Conservation (phyloP, 2,329 filamentous ascomycete genomes). For the Xylariaceae sp. region DNA sequence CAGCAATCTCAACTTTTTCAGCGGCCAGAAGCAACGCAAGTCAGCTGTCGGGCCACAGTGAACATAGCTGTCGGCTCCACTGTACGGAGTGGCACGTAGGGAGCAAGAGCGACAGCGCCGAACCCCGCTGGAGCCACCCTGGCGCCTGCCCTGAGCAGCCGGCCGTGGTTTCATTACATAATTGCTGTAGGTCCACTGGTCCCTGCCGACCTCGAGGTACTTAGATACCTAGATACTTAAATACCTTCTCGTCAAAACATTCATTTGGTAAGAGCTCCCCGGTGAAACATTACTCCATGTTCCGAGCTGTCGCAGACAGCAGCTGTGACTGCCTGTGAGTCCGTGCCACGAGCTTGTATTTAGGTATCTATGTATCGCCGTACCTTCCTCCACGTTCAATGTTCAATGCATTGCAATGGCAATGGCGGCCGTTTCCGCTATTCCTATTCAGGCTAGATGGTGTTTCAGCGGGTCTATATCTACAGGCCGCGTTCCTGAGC, state of each 20-base stretch:
- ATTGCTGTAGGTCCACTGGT: constrained; percentile 1
- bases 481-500: no score
- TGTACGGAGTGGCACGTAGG: background rate
- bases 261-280: background rate
- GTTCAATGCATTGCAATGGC: no score
- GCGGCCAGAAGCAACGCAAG: constrained; percentile 6
- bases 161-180: background rate
- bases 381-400: no score
- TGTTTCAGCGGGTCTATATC: no score
- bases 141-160: background rate
- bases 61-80: background rate
- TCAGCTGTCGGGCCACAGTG: constrained; percentile 1
- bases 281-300: constrained; percentile 6
- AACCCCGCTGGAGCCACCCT: background rate
- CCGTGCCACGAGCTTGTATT: background rate
- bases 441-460: background rate
- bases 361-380: no score
- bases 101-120: background rate
- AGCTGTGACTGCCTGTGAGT: no score
- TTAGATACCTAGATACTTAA: background rate
- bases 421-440: no score
- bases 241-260: no score
- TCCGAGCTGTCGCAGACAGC: background rate
- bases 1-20: constrained; percentile 16
- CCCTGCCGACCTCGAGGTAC: background rate